Base-by-base conservation (phyloP, 2,329 filamentous ascomycete species). In the Sclerotinia subarctica region DNA sequence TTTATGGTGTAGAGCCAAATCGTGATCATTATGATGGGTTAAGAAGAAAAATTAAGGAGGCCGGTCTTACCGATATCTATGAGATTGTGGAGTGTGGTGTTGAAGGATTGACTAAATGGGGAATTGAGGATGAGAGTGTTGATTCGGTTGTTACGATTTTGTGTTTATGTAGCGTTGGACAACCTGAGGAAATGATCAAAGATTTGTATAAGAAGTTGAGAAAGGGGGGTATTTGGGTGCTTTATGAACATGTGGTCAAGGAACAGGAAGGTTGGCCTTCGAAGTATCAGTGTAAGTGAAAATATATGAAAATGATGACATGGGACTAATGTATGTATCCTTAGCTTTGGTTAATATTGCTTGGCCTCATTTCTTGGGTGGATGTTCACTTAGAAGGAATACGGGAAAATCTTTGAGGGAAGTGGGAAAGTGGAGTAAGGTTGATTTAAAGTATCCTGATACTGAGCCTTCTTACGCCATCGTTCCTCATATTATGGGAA, bases 1-100 rank as follows among this genome's bases (percentile, higher is more conserved):
- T 90, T 54, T 89, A 86, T 72, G 88, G 88, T 66, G 82, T 90
- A 5, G 88, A 91, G 78, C 88, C 88, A 3, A 90, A 89, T 74
- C 66, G 75, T 0, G 81, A 80, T 47, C 84, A 85, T 66, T 85
- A 88, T 71, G 75, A 75, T 0, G 76, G 77, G 6, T 78, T 91
- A 64, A 77, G 79, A 1, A 74, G 76, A 51, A 82, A 81, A 29
- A 81, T 88, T 5, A 74, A 77, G 15, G 80, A 81, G 1, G 81
- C 85, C 1, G 86, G 85, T 0, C 77, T 91, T 2, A 79, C 82
- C 8, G 84, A 80, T 64, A 77, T 84, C 10, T 91, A 90, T 75
- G 82, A 87, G 74, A 83, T 90, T 68, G 81, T 89, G 13, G 86
- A 87, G 2, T 81, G 86, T 6, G 88, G 88, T 2, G 86, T 90